Conservation (phyloP, 345 rosid species). For the Populus euphratica region DNA sequence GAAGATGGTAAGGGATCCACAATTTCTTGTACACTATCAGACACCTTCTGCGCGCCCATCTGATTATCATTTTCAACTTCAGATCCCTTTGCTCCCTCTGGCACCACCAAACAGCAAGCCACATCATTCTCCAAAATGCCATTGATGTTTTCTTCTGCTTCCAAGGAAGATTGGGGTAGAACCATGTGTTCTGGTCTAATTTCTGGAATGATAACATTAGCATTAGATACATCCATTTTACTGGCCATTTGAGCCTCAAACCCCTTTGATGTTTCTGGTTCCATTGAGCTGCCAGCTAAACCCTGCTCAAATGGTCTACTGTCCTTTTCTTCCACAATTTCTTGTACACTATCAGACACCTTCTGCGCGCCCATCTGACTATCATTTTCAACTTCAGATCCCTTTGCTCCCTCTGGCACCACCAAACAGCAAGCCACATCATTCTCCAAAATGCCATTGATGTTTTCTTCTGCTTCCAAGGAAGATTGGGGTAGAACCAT, state of each 20-base stretch:
- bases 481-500: neutral
- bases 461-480: neutral
- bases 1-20: slow-evolving; percentile 3
- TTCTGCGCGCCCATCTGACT: neutral
- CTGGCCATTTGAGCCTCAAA: neutral
- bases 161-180: neutral
- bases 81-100: slow-evolving; percentile 1
- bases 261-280: slow-evolving; percentile 2
- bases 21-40: neutral
- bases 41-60: neutral
- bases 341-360: slow-evolving; percentile 3
- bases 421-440: neutral
- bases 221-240: neutral
- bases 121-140: neutral
- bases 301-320: neutral
- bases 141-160: neutral
- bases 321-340: slow-evolving; percentile 10
- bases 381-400: neutral
- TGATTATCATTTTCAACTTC: neutral
- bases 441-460: neutral
- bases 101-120: neutral
- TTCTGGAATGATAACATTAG: neutral
- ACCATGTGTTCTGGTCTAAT: neutral
- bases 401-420: neutral
- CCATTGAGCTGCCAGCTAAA: neutral